A percentile compares a stretch with the other conserved stretches of the same genome.
These are phyloP conservation scores for Aspergillus aculeatus DNA, from an alignment of 2,329 filamentous ascomycete species.

Conservation along the genomic window DNA sequence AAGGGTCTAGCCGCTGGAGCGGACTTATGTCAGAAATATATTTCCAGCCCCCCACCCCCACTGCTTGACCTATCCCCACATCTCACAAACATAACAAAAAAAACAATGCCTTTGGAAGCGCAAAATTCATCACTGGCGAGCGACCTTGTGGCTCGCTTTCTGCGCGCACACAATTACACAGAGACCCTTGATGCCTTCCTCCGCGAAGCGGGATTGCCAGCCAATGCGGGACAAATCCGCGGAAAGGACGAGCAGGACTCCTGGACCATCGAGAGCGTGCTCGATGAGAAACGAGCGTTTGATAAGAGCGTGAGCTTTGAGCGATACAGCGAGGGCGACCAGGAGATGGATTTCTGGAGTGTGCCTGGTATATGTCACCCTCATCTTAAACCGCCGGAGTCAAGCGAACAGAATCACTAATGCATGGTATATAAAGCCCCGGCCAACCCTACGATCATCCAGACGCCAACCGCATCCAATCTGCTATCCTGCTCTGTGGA, in stretches of 20 bases:
- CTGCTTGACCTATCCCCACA: background rate
- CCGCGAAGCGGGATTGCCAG: constrained; percentile 54
- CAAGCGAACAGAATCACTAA: constrained; percentile 13
- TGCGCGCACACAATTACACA: constrained; percentile 43
- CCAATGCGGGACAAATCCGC: constrained; percentile 47
- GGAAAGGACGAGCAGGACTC: constrained; percentile 34
- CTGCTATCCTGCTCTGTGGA: constrained; percentile 52
- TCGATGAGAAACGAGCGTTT: constrained; percentile 60
- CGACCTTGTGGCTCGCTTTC: constrained; percentile 44
- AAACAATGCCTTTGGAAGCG: constrained; percentile 11
- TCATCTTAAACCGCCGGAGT: too few relatives aligned
- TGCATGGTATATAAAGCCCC: constrained; percentile 40
- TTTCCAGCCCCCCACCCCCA: background rate
- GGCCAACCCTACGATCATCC: constrained; percentile 42
- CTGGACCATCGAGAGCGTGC: constrained; percentile 59
- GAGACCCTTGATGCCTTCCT: constrained; percentile 60
- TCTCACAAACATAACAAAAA: background rate
- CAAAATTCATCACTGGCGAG: constrained; percentile 24
- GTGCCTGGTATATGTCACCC: constrained; percentile 38
- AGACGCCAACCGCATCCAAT: constrained; percentile 51
- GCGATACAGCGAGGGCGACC: constrained; percentile 50
- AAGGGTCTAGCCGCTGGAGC: background rate
- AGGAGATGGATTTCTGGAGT: constrained; percentile 46
- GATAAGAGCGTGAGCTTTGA: constrained; percentile 58
- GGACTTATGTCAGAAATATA: background rate